phyloP scores from a whole-genome alignment of 1,284 basidiomycete genomes.

The Somion occarium region DNA sequence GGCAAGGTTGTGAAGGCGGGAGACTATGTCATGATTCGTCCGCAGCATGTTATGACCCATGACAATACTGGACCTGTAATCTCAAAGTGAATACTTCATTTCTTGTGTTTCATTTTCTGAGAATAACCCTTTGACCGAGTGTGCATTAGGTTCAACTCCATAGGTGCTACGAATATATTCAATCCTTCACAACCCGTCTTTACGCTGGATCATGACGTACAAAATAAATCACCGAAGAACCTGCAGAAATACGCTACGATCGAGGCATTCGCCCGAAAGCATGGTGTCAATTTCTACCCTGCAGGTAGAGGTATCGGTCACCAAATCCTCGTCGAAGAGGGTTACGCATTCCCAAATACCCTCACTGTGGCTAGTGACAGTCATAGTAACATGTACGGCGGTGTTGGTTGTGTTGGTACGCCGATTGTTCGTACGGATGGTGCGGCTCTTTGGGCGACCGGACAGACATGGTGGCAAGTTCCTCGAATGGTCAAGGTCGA shows the following conservation, averaged over 20 bases:
- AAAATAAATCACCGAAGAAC: slow-evolving; percentile 95
- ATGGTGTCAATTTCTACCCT: slow-evolving; percentile 94
- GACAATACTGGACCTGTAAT: slow-evolving; percentile 99
- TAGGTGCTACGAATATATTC: slow-evolving; percentile 85
- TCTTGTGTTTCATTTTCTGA: not conserved
- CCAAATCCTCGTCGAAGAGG: slow-evolving; percentile 93
- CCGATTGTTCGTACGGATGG: slow-evolving; percentile 94
- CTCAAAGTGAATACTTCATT: slow-evolving; percentile 66
- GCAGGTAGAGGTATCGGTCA: slow-evolving; percentile 98
- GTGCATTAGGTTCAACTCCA: slow-evolving; percentile 80
- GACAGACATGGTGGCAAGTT: slow-evolving; percentile 99
- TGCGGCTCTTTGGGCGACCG: slow-evolving; percentile 96
- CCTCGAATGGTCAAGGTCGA: slow-evolving; percentile 96
- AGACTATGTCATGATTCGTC: slow-evolving; percentile 99
- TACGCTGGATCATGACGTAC: slow-evolving; percentile 97
- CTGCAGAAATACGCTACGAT: slow-evolving; percentile 91
- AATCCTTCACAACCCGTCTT: slow-evolving; percentile 89
- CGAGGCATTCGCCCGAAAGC: slow-evolving; percentile 84
- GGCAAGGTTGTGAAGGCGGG: slow-evolving; percentile 84
- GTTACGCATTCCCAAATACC: slow-evolving; percentile 92
- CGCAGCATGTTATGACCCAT: slow-evolving; percentile 96
- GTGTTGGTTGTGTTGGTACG: slow-evolving; percentile 95
- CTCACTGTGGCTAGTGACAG: slow-evolving; percentile 95
- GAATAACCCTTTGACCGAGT: not conserved
- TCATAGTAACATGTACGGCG: slow-evolving; percentile 99